Base-by-base conservation (phyloP, 1,139 yeast species). In the Chernovozyma aurita region DNA sequence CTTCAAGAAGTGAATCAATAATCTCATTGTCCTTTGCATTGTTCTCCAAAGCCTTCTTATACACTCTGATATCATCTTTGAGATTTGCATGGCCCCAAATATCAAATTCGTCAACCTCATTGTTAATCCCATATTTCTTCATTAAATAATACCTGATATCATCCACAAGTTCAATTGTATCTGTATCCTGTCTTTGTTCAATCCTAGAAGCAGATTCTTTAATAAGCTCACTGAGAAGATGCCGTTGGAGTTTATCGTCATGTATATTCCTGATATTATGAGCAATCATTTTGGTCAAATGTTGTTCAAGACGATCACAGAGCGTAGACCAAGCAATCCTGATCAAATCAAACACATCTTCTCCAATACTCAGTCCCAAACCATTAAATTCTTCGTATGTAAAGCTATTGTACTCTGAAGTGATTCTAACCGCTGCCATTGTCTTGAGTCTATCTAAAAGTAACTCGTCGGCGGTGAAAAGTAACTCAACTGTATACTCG, bases 131-230 rank as follows among this genome's bases (percentile, higher is more conserved):
- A 43, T 73, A 72, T 44, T 73, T 76, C 49, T 72, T 70, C 3
- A 71, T 59, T 37, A 85, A 55, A 45, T 79, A 82, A 54, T 72
- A 85, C 42, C 90, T 64, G 9, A 85, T 79, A 58, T 85, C 95
- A 58, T 85, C 95, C 28, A 85, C 64, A 45, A 85, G 61, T 49
- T 85, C 95, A 52, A 85, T 81, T 1, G 94, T 81, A 57, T 85
- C 95, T 0, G 85, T 80, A 40, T 77, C 85, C 47, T 85, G 80
- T 52, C 94, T 70, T 14, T 59, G 61, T 17, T 68, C 53, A 39
- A 85, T 82, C 47, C 87, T 63, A 11, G 54, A 49, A 0, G 94
- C 84, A 50, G 84, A 74, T 33, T 66, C 67, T 47, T 32, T 33
- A 12, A 68, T 56, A 14, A 66, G 43, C 1, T 32, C 38, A 7